Evolutionary conservation across 2,329 filamentous ascomycete genomes (phyloP), one percentile per base, ranked within the genome.

Genomic region (Colletotrichum sp.): DNA sequence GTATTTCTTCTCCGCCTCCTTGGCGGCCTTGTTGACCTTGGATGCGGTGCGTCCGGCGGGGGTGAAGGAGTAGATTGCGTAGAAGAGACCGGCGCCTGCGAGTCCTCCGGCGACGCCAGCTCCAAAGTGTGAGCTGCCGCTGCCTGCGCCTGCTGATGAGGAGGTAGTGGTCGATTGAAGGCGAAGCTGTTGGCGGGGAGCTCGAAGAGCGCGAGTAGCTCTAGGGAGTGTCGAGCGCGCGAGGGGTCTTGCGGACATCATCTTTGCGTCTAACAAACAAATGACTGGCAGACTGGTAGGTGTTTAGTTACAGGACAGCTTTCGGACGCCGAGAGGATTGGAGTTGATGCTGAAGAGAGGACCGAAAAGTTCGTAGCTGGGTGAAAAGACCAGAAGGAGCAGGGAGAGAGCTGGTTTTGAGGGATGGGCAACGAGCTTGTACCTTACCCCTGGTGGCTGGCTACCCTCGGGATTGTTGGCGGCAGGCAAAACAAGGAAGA

Each of bases 1-100:
- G 83, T 93, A 90, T 80, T 93, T 91, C 70, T 87, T 84, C 81
- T 92, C 89, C 4, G 92, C 90, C 69, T 92, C 88, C 69, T 89
- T 87, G 12, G 85, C 85, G 2, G 85, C 84, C 78, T 87, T 87
- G 82, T 89, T 89, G 78, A 89, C 80, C 64, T 84, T 85, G 77
- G 85, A 78, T 34, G 84, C 78, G 77, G 85, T 81, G 61, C 81
- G 83, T 2, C 87, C 87, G 5, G 87, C 83, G 0, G 87, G 87
- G 1, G 87, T 88, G 77, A 87, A 83, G 12, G 84, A 84, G 79
- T 87, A 89, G 68, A 84, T 78, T 58, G 83, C 86, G 75, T 86
- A 89, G 65, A 89, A 84, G 6, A 87, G 70, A 1, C 82, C 79
- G 3, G 86, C 86, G 18, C 86, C 87, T 8, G 81, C 85, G 6